A percentile compares a stretch with the other conserved stretches of the same genome.
phyloP scores from a whole-genome alignment of 1,139 yeast genomes.

The Lodderomyces jiufengensis region DNA sequence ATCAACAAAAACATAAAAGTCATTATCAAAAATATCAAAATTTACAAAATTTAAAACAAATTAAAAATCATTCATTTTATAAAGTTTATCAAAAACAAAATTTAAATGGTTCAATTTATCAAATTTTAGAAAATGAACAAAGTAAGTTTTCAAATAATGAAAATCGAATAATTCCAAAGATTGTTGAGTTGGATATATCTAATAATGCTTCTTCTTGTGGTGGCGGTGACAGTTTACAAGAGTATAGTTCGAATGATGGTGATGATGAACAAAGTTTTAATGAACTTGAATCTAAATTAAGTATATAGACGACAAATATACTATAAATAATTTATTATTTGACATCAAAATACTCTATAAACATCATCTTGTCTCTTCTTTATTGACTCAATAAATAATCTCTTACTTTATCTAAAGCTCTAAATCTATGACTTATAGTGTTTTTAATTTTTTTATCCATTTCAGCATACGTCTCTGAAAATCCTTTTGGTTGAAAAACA shows the following conservation, averaged over 20 bases:
- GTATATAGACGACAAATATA: too few relatives aligned
- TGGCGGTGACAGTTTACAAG: neutral
- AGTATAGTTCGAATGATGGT: conserved; percentile 12
- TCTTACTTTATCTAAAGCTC: conserved; percentile 72
- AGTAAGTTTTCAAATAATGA: too few relatives aligned
- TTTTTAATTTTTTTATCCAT: conserved; percentile 77
- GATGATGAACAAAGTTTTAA: conserved; percentile 12
- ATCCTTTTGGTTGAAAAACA: conserved; percentile 75
- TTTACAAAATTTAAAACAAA: too few relatives aligned
- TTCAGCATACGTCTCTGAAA: conserved; percentile 81
- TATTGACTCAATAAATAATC: conserved; percentile 41
- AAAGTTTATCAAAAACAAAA: too few relatives aligned
- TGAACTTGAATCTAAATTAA: conserved; percentile 3
- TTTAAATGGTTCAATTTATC: too few relatives aligned
- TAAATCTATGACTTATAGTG: conserved; percentile 78
- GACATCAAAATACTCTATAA: too few relatives aligned
- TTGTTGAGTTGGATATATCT: neutral
- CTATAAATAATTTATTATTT: too few relatives aligned
- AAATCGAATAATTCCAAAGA: too few relatives aligned
- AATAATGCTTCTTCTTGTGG: too few relatives aligned
- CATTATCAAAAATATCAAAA: too few relatives aligned
- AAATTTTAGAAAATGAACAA: too few relatives aligned
- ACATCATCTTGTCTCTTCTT: neutral
- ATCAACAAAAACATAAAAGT: neutral
- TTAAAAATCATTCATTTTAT: too few relatives aligned